Evolutionary conservation across 192 early-diverging fungal species (phyloP), one percentile per base, ranked within the genome.

Genomic region (Lobulomyces angularis): DNA sequence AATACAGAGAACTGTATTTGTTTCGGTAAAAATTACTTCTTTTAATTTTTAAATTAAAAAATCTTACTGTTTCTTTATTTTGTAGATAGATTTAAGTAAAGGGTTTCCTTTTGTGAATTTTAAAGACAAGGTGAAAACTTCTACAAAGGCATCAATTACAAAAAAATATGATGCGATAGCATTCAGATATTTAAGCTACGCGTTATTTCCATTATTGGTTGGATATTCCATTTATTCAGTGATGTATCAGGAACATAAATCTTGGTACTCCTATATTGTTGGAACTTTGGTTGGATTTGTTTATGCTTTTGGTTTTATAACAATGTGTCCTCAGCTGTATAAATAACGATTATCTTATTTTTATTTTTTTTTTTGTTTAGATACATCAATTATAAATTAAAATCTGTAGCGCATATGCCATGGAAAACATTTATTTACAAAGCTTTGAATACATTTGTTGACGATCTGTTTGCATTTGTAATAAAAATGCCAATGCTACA

Each of bases 371-470:
- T n/a, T n/a, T n/a, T n/a, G n/a, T n/a, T n/a, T n/a, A n/a, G n/a
- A n/a, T n/a, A 12, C 16, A 12, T 32, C 31, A 32, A 16, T 32
- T 89, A 91, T 60, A 82, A 84, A 52, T 64, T 64, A 34, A 77
- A 78, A 40, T 64, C 71, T 38, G 81, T 93, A 1, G 87, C 86
- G 0, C 86, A 93, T 50, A 93, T 93, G 89, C 86, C 86, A 4
- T 88, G 84, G 82, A 81, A 78, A 39, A 88, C 89, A 5, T 74
- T 92, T 48, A 86, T 86, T 79, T 93, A 93, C 68, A 93, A 93
- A 57, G 58, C 48, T 55, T 50, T 77, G 24, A 69, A 69, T 30
- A 74, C 79, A 7, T 70, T 78, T 36, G 65, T 77, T 46, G 86
- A 91, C 56, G 89, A 93, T 47, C 50, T 93, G 48, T 93, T 93